Evolutionary conservation across 805 yeast species (phyloP), one percentile per base, ranked within the genome.

Genomic region (Blastobotrys peoriensis): DNA sequence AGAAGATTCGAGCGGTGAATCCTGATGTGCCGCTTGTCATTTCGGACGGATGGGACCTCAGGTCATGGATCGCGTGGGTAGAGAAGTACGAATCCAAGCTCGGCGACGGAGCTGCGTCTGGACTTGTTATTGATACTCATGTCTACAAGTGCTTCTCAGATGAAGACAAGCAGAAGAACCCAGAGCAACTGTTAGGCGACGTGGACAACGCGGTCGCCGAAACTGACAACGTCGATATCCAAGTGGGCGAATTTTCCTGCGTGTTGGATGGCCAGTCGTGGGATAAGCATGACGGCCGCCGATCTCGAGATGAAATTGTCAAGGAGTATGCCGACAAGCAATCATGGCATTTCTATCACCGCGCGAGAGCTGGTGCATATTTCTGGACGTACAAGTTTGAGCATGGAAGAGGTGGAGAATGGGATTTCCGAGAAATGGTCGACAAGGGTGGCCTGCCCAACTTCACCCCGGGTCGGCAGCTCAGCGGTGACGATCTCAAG

Each of bases 31-130:
- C 96, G 0, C 69, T 91, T 4, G 67, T 84, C 15, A 83, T 91
- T 28, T 86, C 96, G 1, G 98, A 91, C 60, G 95, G 95, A 2
- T 93, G 98, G 98, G 82, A 87, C 81, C 75, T 93, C 3, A 75
- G 75, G 51, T 85, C 78, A 58, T 86, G 88, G 86, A 80, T 73
- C 19, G 68, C 78, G 48, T 85, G 83, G 81, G 62, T 86, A 5
- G 50, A 56, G 36, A 73, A 72, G 40, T 58, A 65, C 27, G 71
- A 73, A 30, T 44, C 49, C 43, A 45, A 43, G 30, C 56, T 63
- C 2, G 30, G 30, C 8, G 10, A 25, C 13, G 62, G 48, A 5
- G 27, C 39, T 10, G 17, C 41, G 15, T 52, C 78, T 3, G 91
- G 89, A 2, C 74, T 87, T 5, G 76, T 89, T 0, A 70, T 91